Conservation (phyloP, 768 basidiomycete species). For the Erythrobasidium yunnanense region DNA sequence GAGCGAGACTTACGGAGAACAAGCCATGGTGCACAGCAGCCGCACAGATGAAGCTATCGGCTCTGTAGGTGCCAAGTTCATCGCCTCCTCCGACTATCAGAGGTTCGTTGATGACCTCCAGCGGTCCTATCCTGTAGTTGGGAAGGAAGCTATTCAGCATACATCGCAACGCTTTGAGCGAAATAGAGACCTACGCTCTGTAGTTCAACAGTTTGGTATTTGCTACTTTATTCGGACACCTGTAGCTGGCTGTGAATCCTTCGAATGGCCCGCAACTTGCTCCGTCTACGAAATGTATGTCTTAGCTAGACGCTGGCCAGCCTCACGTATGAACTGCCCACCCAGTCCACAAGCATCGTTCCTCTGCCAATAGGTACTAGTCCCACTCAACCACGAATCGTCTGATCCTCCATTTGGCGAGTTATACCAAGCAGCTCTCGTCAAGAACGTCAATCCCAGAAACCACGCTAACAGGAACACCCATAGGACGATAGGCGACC, state of each 20-base stretch:
- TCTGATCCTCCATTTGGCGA: background rate
- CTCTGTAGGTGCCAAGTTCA: constrained; percentile 58
- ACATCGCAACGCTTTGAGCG: background rate
- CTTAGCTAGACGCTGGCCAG: background rate
- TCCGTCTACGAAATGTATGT: background rate
- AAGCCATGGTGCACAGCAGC: constrained; percentile 70
- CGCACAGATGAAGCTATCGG: constrained; percentile 73
- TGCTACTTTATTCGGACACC: constrained; percentile 21
- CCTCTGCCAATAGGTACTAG: constrained; percentile 7
- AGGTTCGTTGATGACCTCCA: constrained; percentile 57
- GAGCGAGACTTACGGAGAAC: constrained; percentile 9
- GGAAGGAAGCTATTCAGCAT: constrained; percentile 43
- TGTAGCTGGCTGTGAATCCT: constrained; percentile 14
- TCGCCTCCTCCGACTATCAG: constrained; percentile 81
- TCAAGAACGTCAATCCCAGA: constrained; percentile 13
- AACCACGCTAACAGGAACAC: constrained; percentile 22
- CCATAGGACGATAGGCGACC: constrained; percentile 5
- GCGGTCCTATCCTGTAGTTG: constrained; percentile 62
- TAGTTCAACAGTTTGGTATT: constrained; percentile 11
- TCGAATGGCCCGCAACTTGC: constrained; percentile 13
- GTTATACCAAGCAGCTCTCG: constrained; percentile 19
- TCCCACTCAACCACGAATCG: constrained; percentile 15
- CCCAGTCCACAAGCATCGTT: constrained; percentile 21
- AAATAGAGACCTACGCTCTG: constrained; percentile 8
- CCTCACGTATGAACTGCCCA: background rate